phyloP scores from a whole-genome alignment of 2,329 filamentous ascomycete species.

The Cladosporium sp. region DNA sequence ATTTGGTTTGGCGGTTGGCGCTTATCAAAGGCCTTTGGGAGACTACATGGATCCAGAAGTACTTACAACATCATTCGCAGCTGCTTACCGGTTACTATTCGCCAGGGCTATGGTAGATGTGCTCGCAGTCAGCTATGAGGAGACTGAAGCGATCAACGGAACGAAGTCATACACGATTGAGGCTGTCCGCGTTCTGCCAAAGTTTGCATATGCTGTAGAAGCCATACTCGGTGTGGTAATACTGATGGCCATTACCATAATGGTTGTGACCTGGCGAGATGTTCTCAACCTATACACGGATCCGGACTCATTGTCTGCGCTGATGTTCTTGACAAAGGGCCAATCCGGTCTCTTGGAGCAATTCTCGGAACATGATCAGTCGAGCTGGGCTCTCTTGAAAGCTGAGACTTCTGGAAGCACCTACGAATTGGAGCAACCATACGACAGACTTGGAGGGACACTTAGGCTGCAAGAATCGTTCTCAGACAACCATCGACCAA shows the following conservation, averaged over 20 bases:
- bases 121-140: constrained; percentile 25
- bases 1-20: constrained; percentile 41
- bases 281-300: constrained; percentile 23
- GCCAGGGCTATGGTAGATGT: constrained; percentile 38
- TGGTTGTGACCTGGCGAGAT: background rate
- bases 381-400: background rate
- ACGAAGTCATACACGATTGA: constrained; percentile 28
- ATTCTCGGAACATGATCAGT: constrained; percentile 8
- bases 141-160: constrained; percentile 22
- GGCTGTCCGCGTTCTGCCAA: constrained; percentile 40
- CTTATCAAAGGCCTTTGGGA: constrained; percentile 28
- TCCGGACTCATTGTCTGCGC: constrained; percentile 39
- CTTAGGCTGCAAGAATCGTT: background rate
- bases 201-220: constrained; percentile 36
- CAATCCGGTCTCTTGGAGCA: constrained; percentile 20
- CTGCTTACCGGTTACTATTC: constrained; percentile 47
- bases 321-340: constrained; percentile 39
- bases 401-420: background rate
- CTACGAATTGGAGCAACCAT: background rate
- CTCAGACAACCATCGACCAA: too few species aligned
- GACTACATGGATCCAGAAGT: constrained; percentile 39
- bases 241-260: background rate
- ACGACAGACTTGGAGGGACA: background rate
- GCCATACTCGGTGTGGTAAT: background rate
- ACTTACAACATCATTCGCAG: constrained; percentile 39